A percentile compares a stretch with the other conserved stretches of the same genome.
phyloP scores from a whole-genome alignment of 2,329 filamentous ascomycete species.

The Ascochyta fabae region DNA sequence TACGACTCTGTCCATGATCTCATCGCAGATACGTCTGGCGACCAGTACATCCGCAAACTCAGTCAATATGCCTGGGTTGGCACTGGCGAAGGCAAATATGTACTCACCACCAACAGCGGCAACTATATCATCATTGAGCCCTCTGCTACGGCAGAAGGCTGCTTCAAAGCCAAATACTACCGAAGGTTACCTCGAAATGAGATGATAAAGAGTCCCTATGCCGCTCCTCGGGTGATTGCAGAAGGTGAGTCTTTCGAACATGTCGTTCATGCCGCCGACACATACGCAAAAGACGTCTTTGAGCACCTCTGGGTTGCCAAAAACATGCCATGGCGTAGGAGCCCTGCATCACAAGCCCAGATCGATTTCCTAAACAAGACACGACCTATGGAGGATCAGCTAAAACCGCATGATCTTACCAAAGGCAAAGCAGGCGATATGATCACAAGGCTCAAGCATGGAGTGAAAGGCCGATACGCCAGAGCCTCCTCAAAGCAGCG shows the following conservation, averaged over 20 bases:
- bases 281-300: slow-evolving; percentile 72
- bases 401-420: slow-evolving; percentile 66
- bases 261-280: slow-evolving; percentile 85
- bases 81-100: slow-evolving; percentile 71
- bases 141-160: slow-evolving; percentile 50
- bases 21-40: slow-evolving; percentile 79
- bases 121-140: slow-evolving; percentile 65
- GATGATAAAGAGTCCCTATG: slow-evolving; percentile 63
- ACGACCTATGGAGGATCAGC: slow-evolving; percentile 60
- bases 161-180: slow-evolving; percentile 52
- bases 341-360: slow-evolving; percentile 66
- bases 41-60: slow-evolving; percentile 77
- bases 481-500: slow-evolving; percentile 46
- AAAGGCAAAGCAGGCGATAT: slow-evolving; percentile 86
- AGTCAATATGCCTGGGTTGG: slow-evolving; percentile 85
- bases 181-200: slow-evolving; percentile 46
- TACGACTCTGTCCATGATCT: slow-evolving; percentile 93
- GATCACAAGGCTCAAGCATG: slow-evolving; percentile 91
- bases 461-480: slow-evolving; percentile 66
- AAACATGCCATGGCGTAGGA: slow-evolving; percentile 72
- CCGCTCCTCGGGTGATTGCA: slow-evolving; percentile 72
- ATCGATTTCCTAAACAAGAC: slow-evolving; percentile 74
- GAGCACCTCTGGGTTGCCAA: slow-evolving; percentile 71
- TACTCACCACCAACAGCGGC: slow-evolving; percentile 68
- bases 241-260: slow-evolving; percentile 70